phyloP scores from a whole-genome alignment of 495 filamentous ascomycete species.

The Penicillium verhagenii region DNA sequence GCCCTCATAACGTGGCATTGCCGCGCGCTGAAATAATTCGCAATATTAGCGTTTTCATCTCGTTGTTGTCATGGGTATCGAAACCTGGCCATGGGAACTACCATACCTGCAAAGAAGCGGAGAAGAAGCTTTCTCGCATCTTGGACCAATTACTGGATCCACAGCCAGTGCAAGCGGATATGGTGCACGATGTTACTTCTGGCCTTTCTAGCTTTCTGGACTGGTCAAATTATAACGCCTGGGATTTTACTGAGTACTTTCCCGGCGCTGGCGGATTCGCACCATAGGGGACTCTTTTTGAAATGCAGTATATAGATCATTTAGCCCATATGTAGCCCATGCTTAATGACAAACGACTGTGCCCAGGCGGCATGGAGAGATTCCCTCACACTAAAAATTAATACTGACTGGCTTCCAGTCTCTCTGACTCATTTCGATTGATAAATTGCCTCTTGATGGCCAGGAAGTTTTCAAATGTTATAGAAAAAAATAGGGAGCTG shows the following conservation, averaged over 20 bases:
- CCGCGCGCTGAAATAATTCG: slow-evolving; percentile 62
- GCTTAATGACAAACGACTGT: too few species aligned
- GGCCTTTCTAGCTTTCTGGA: slow-evolving; percentile 37
- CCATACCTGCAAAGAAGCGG: slow-evolving; percentile 47
- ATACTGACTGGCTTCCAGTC: too few species aligned
- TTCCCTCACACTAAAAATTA: too few species aligned
- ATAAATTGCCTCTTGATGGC: too few species aligned
- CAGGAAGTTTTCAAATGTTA: too few species aligned
- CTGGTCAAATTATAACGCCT: slow-evolving; percentile 39
- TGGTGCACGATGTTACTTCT: slow-evolving; percentile 33
- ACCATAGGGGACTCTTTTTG: neutral
- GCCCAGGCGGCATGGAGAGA: too few species aligned
- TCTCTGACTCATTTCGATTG: too few species aligned
- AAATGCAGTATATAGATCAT: neutral
- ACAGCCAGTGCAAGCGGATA: slow-evolving; percentile 29
- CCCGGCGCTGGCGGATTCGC: slow-evolving; percentile 24
- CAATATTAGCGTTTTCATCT: slow-evolving; percentile 62
- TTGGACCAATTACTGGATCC: slow-evolving; percentile 44
- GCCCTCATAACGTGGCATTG: slow-evolving; percentile 33
- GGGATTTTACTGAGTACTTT: slow-evolving; percentile 37
- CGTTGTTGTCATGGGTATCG: slow-evolving; percentile 53
- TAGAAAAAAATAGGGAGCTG: too few species aligned
- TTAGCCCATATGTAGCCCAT: neutral
- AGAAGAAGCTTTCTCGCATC: slow-evolving; percentile 44
- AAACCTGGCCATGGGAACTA: slow-evolving; percentile 55